These are phyloP conservation scores for Dimocarpus longan DNA, from an alignment of 345 rosid genomes.

Conservation along the genomic window DNA sequence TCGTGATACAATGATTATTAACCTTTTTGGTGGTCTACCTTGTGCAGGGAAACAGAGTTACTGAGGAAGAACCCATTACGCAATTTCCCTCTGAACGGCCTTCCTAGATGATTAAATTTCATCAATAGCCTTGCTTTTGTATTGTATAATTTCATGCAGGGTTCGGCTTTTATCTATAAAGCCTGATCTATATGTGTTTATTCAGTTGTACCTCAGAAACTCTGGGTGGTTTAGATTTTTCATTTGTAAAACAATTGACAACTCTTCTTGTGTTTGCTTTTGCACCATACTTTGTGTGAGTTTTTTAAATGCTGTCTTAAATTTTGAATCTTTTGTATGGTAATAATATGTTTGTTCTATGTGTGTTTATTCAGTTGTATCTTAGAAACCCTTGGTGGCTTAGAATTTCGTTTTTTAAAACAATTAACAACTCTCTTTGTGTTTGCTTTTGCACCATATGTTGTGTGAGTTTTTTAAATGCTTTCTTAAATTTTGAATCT, in stretches of 20 bases:
- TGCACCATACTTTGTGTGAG: not conserved
- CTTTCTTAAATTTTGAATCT: not conserved
- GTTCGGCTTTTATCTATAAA: conserved; percentile 56
- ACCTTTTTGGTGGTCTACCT: not conserved
- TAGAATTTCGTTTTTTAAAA: not conserved
- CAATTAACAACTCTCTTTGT: not conserved
- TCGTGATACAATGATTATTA: not conserved
- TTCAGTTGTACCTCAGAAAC: not conserved
- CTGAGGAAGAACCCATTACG: conserved; percentile 80
- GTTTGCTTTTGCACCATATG: not conserved
- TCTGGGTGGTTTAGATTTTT: not conserved
- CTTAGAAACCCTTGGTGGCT: not conserved
- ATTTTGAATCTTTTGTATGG: not conserved
- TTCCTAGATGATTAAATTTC: conserved; percentile 55
- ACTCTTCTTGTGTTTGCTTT: not conserved
- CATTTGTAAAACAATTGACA: not conserved
- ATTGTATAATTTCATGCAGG: not conserved
- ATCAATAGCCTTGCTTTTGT: not conserved
- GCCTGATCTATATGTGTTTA: conserved; percentile 24
- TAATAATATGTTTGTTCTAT: not conserved
- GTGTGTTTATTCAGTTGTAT: not conserved
- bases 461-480: not conserved
- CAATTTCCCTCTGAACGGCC: conserved; percentile 71
- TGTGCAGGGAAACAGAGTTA: conserved; percentile 72
- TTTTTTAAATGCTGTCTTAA: not conserved